Base-by-base conservation (phyloP, 1,139 yeast species). In the Geotrichum carabidarum region DNA sequence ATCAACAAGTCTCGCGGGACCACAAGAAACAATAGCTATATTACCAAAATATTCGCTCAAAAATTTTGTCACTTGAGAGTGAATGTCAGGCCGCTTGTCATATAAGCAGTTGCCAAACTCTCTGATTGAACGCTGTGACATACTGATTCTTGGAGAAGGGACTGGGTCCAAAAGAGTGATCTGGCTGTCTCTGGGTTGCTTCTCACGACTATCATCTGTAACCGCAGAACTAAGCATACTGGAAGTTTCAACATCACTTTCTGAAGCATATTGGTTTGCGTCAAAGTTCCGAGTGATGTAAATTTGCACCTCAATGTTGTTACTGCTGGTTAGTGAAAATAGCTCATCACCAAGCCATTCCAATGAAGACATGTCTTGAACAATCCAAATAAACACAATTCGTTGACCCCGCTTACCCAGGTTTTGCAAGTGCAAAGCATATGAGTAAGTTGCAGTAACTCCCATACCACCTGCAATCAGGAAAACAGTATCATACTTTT, bases 381-480 rank as follows among this genome's bases (percentile, higher is more conserved):
- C 69, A 4, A 78, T 74, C 87, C 86, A 82, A 14, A 73, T 56
- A 54, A 82, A 69, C 50, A 72, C 72, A 37, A 80, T 60, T 7
- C 59, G 58, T 48, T 78, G 74, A 27, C 58, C 74, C 4, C 49
- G 41, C 14, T 43, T 41, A 12, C 44, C 42, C 18, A 43, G 17
- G 11, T 41, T 31, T 46, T 51, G 41, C 11, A 55, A 47, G 41
- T 52, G 53, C 41, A 58, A 36, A 12, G 65, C 65, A 46, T 63
- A 59, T 9, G 67, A 58, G 66, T 68, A 61, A 18, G 59, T 59
- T 4, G 83, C 81, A 1, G 91, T 83, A 54, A 85, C 73, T 63
- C 91, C 91, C 59, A 82, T 83, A 53, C 89, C 88, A 59, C 86
- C 83, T 2, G 81, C 79, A 50, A 83, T 59, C 50, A 83, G 72